A percentile compares a stretch with the other conserved stretches of the same genome.
Conservation (phyloP, 139 green algal species). For the Marvania coccoides region DNA sequence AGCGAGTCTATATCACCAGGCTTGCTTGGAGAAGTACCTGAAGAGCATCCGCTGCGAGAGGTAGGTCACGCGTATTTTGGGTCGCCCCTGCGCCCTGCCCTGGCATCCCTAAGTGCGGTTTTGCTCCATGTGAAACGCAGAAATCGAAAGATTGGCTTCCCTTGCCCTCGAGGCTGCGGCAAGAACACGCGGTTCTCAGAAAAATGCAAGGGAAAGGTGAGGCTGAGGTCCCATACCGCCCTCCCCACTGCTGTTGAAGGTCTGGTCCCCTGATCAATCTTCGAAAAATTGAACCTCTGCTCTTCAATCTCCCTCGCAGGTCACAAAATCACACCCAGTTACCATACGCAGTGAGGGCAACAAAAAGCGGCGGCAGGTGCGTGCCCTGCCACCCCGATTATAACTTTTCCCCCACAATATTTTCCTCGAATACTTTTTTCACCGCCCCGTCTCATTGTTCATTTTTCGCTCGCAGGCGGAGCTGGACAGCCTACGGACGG, state of each 20-base stretch:
- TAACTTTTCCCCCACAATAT: not conserved
- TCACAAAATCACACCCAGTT: constrained; percentile 76
- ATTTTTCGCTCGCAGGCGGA: not conserved
- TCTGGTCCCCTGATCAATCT: not conserved
- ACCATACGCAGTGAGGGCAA: constrained; percentile 60
- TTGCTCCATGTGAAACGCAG: constrained; percentile 20
- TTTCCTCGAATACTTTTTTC: not conserved
- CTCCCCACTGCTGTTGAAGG: not conserved
- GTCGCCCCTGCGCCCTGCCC: not conserved
- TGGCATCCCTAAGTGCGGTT: not conserved
- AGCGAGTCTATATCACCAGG: constrained; percentile 69
- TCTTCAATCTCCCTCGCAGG: constrained; percentile 36
- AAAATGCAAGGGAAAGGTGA: constrained; percentile 70
- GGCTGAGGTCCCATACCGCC: too few relatives aligned
- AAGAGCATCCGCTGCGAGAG: constrained; percentile 58
- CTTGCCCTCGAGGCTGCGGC: constrained; percentile 74
- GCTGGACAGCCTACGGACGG: constrained; percentile 7
- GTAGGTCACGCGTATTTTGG: constrained; percentile 21
- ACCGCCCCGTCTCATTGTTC: not conserved
- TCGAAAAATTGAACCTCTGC: not conserved
- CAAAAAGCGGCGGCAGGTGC: constrained; percentile 61
- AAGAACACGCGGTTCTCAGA: constrained; percentile 50
- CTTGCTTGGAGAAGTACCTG: constrained; percentile 81
- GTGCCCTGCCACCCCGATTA: not conserved
- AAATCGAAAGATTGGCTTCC: constrained; percentile 88